Conservation (phyloP, 2,329 filamentous ascomycete species). For the Calonectria pteridis region DNA sequence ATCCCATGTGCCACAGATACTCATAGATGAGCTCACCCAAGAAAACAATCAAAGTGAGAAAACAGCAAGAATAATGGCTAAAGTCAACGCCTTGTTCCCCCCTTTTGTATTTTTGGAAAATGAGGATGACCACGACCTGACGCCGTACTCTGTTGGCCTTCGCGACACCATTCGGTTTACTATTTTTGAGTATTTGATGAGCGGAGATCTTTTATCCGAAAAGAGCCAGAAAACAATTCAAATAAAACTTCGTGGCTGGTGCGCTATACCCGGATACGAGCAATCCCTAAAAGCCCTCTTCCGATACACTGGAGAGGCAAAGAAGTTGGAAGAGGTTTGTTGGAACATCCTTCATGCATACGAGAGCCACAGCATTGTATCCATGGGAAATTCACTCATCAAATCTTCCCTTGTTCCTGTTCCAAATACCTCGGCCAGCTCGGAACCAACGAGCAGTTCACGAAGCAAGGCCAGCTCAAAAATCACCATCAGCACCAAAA, state of each 20-base stretch:
- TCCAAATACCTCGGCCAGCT: constrained; percentile 25
- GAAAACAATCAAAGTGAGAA: constrained; percentile 25
- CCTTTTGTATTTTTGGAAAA: constrained; percentile 38
- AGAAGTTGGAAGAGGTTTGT: constrained; percentile 50
- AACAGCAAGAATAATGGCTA: constrained; percentile 47
- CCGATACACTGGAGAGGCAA: constrained; percentile 50
- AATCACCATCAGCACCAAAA: constrained; percentile 19
- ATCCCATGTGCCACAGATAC: constrained; percentile 35
- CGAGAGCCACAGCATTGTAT: constrained; percentile 22
- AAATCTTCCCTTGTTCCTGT: constrained; percentile 27
- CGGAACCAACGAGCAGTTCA: constrained; percentile 11
- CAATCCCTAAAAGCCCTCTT: constrained; percentile 45
- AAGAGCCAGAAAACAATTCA: constrained; percentile 41
- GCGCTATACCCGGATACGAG: constrained; percentile 47
- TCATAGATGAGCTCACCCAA: constrained; percentile 41
- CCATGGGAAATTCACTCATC: constrained; percentile 6
- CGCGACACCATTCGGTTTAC: constrained; percentile 52
- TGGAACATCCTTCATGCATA: constrained; percentile 39
- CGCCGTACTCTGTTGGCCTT: constrained; percentile 47
- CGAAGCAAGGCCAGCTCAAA: constrained; percentile 22
- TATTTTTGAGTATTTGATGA: constrained; percentile 51
- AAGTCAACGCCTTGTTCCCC: constrained; percentile 53
- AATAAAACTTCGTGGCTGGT: constrained; percentile 50
- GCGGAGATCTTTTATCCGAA: constrained; percentile 33
- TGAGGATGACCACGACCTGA: constrained; percentile 41